Percentiles rank a stretch among this genome's conserved stretches.
phyloP scores from a whole-genome alignment of 2,329 filamentous ascomycete species.

The Ophioceras dolichostomum region DNA sequence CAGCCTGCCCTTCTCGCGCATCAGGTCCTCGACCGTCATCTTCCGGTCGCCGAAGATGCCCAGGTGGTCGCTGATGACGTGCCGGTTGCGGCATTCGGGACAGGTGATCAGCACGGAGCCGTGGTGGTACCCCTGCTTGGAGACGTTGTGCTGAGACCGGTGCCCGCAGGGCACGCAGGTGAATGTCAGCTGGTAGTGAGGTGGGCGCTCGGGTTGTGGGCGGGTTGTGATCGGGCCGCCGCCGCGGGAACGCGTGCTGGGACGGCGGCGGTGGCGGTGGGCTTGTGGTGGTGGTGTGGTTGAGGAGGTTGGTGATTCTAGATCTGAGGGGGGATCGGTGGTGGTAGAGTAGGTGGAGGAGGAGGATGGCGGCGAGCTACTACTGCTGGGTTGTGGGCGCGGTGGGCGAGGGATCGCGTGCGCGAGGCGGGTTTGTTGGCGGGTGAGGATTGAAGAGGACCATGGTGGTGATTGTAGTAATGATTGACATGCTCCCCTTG shows the following conservation, averaged over 20 bases:
- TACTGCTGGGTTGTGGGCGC: conserved; percentile 7
- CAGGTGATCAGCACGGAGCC: conserved; percentile 85
- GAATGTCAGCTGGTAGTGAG: conserved; percentile 79
- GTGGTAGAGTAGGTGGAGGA: conserved; percentile 16
- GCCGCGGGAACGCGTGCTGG: conserved; percentile 3
- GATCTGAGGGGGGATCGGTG: conserved; percentile 24
- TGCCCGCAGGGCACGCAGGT: conserved; percentile 79
- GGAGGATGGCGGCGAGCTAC: too few species aligned
- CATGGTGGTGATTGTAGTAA: too few species aligned
- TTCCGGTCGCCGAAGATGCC: conserved; percentile 61
- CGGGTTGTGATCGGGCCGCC: conserved; percentile 14
- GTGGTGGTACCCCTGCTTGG: conserved; percentile 89
- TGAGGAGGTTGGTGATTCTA: neutral
- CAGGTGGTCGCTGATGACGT: conserved; percentile 87
- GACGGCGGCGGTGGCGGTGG: neutral
- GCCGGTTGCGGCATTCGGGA: conserved; percentile 72
- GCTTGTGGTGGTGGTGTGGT: neutral
- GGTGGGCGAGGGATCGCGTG: conserved; percentile 17
- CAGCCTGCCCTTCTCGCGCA: conserved; percentile 61
- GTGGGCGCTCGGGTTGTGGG: conserved; percentile 27
- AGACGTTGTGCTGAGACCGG: conserved; percentile 74
- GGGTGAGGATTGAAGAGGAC: too few species aligned
- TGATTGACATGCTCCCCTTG: too few species aligned
- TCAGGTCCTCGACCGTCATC: conserved; percentile 64
- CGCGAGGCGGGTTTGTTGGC: conserved; percentile 10